Base-by-base conservation (phyloP, 1,284 basidiomycete species). In the Cutaneotrichosporon curvatum region DNA sequence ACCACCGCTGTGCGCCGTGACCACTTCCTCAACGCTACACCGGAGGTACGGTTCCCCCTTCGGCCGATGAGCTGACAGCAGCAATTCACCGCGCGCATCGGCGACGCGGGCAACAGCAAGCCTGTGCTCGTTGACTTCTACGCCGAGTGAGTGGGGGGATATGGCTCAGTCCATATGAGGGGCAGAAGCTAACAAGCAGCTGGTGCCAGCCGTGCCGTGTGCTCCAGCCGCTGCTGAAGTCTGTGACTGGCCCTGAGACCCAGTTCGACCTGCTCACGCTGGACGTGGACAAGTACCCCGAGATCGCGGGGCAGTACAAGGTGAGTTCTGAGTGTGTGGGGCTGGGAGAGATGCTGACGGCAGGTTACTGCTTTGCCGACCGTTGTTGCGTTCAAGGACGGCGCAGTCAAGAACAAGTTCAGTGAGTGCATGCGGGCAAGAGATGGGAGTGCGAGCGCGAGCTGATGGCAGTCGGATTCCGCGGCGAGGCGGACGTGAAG, bases 191-290 rank as follows among this genome's bases (percentile, higher is more conserved):
- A 15, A 47, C 37, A 10, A 1, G 2, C 43, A 71, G 69, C 38
- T 72, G 70, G 70, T 72, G 70, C 52, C 65, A 68, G 47, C 70
- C 70, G 18, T 72, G 70, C 54, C 58, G 63, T 36, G 63, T 72
- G 15, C 63, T 72, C 41, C 63, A 63, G 10, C 70, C 70, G 14
- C 41, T 67, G 7, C 56, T 72, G 28, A 67, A 70, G 49, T 48
- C 51, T 18, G 56, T 66, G 15, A 67, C 68, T 0, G 60, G 56
- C 4, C 61, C 66, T 4, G 66, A 62, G 25, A 52, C 58, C 21
- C 53, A 41, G 1, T 63, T 45, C 41, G 69, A 70, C 50, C 58
- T 72, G 32, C 58, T 72, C 48, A 71, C 67, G 2, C 37, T 72
- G 18, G 59, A 72, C 39, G 68, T 72, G 3, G 70, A 72, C 49